Base-by-base conservation (phyloP, 139 green algal genomes). In the Pleodorina starrii region DNA sequence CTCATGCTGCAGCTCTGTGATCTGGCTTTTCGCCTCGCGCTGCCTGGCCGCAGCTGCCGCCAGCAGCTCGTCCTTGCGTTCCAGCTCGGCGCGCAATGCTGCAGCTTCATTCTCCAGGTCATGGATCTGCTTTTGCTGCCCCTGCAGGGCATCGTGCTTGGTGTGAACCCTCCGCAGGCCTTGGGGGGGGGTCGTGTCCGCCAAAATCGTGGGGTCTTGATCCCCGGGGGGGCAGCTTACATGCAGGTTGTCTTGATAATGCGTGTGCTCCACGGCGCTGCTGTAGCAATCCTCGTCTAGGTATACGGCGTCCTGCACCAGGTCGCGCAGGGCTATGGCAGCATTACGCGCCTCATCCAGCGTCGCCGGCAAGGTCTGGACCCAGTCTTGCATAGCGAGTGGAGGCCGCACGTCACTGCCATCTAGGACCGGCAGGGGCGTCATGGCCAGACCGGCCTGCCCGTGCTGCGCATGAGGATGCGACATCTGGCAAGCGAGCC, bases 271-370 rank as follows among this genome's bases (percentile, higher is more conserved):
- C 0, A 71, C 84, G 21, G 93, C 91, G 40, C 83, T 91, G 14
- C 74, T 93, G 90, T 95, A 97, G 3, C 94, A 93, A 35, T 96
- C 94, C 50, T 97, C 95, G 73, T 97, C 95, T 72, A 97, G 50
- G 76, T 93, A 97, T 0, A 97, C 94, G 6, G 95, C 95, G 81
- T 97, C 95, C 36, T 94, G 78, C 0, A 97, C 85, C 19, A 96
- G 87, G 0, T 69, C 46, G 6, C 90, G 84, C 14, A 97, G 82
- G 5, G 89, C 85, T 0, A 6, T 5, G 19, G 82, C 82, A 51
- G 63, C 66, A 3, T 16, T 90, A 77, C 36, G 63, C 12, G 82
- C 82, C 0, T 88, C 82, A 43, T 79, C 66, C 23, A 88, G 19
- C n/a, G 63, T 68, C 16, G 12, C 32, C 6, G 82, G 63, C 35